Evolutionary conservation across 176 grass and related monocot species (phyloP), one percentile per base, ranked within the genome.

Genomic region (Rhynchospora tenuis): DNA sequence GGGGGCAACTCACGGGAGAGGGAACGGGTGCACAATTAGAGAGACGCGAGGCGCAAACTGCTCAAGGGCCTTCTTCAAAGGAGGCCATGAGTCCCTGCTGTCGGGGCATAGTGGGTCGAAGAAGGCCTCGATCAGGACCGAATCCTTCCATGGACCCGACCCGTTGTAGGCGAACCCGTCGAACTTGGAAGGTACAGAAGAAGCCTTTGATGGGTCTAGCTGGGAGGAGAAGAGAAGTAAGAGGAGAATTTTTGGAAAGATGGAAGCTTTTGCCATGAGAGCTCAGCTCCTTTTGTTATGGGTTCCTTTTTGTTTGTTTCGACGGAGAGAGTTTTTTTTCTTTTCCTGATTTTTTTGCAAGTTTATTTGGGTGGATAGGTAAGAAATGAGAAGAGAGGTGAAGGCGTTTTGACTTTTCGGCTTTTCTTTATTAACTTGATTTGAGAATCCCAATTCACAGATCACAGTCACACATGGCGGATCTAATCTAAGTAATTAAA

Each of bases 11-110:
- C 87, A 98, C 96, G 93, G 96, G 33, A 98, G 91, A 3, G 96
- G 96, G 77, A 98, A 98, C 50, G 96, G 96, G 76, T 98, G 93
- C 80, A 95, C 91, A 83, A 98, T 90, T 78, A 95, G 85, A 2
- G 91, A 93, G 68, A 95, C 81, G 15, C 80, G 69, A 19, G 88
- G 81, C 20, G 87, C 77, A 83, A 87, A 98, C 19, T 80, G 79
- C 67, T 95, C 88, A 29, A 98, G 83, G 13, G 81, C 86, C 83
- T 77, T 83, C 91, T 84, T 90, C 80, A 98, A 88, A 19, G 92
- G 50, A 1, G 57, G 52, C 96, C 91, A 95, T 7, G 91, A 63
- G 59, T 98, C 93, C 52, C 91, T 90, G 86, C 93, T 98, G 85
- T 98, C 93, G 50, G 92, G 64, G 86, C 96, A 98, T 46, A 98